Evolutionary conservation across 257 asterid species (phyloP), one percentile per base, ranked within the genome.

Genomic region (Solanum microdontum): DNA sequence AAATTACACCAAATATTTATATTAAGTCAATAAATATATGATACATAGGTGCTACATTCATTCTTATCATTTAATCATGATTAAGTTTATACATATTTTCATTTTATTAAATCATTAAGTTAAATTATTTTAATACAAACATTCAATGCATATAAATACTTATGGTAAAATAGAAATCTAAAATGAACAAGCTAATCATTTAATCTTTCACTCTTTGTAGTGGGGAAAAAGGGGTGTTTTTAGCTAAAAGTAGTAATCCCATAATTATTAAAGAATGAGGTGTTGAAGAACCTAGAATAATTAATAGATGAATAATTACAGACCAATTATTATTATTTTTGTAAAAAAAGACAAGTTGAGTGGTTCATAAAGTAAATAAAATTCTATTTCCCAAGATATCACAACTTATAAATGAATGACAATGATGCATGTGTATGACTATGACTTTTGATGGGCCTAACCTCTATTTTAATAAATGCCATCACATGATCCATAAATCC

Each of bases 401-500:
- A 88, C 84, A 62, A 32, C 62, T 73, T 88, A 55, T 55, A 39
- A 69, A 70, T 88, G 89, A 87, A 90, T 72, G 86, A 80, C 75
- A 88, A 86, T 86, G 43, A 84, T 93, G 94, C 94, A 85, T 89
- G 93, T 88, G 92, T 88, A 14, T 93, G 93, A 90, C 89, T 87
- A 86, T 82, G 95, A 90, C 93, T 88, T 88, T 90, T 36, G 89
- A 90, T 88, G 87, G 91, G 36, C 82, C 84, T 39, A 26, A 88
- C 82, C 84, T 74, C 30, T 34, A 83, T 88, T 87, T 86, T 75
- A 40, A 88, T 87, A 69, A 91, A 55, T 89, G 86, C 84, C 58
- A 84, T 66, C 93, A 89, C 94, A 93, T 91, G 94, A 90, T 92
- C 93, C 91, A 90, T 92, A 88, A 83, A 45, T 17, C 36, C 84